Evolutionary conservation across 805 yeast genomes (phyloP).

Genomic region (Nakazawaea ishiwadae): DNA sequence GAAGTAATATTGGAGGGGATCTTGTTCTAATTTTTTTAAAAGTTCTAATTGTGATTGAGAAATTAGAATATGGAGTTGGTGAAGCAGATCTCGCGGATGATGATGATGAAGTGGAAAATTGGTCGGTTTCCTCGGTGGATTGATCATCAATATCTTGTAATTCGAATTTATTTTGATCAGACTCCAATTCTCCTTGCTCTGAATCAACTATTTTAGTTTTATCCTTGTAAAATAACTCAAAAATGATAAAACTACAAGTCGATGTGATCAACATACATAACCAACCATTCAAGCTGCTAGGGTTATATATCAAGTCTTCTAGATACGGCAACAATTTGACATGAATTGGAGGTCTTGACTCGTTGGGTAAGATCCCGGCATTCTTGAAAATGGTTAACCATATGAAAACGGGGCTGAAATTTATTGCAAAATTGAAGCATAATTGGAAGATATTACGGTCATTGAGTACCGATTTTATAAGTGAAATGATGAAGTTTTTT

Average conservation of each 20-base stretch:
- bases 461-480: constrained; percentile 21
- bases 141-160: too few species aligned
- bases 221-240: constrained; percentile 3
- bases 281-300: constrained; percentile 18
- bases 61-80: constrained; percentile 4
- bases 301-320: constrained; percentile 36
- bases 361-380: constrained; percentile 52
- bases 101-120: too few species aligned
- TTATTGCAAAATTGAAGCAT: constrained; percentile 38
- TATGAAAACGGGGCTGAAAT: constrained; percentile 47
- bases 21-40: neutral
- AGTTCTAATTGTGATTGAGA: too few species aligned
- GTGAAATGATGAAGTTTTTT: too few species aligned
- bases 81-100: too few species aligned
- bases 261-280: constrained; percentile 15
- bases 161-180: neutral
- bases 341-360: constrained; percentile 48
- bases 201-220: neutral
- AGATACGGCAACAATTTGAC: constrained; percentile 39
- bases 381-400: constrained; percentile 58
- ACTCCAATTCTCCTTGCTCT: neutral
- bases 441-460: constrained; percentile 33
- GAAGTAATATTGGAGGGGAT: constrained; percentile 36
- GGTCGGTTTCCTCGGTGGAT: too few species aligned
- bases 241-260: constrained; percentile 15